Base-by-base conservation (phyloP, 495 filamentous ascomycete genomes). In the Cercophora sp. region DNA sequence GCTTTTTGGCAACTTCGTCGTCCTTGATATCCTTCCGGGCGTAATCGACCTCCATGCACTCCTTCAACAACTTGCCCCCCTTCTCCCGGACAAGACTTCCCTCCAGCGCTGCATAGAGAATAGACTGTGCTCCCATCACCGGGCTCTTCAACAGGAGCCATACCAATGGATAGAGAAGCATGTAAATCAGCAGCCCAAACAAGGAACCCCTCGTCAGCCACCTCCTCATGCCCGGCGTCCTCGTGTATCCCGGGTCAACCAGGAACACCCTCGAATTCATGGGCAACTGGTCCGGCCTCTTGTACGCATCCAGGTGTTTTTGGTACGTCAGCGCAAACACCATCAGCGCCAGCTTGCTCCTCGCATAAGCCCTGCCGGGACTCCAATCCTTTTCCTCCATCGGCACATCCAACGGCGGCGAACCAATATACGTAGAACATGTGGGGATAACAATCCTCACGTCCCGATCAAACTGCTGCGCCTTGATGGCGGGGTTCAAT, bases 381-480 rank as follows among this genome's bases (percentile, higher is more conserved):
- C 71, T 61, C 80, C 80, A 84, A 22, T 70, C 68, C 52, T 74
- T 65, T 54, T 76, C 64, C 18, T 67, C 66, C 44, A 77, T 25
- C 15, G 67, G 62, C 60, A 56, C 47, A 18, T 77, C 73, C 26
- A 92, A 69, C 19, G 83, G 76, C 3, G 79, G 79, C 0, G 85
- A 86, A 0, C 79, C 77, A 55, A 96, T 87, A 65, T 97, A 96
- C 20, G 85, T 81, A 4, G 88, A 82, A 65, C 94, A 99, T 0
- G 88, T 91, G 1, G 87, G 80, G 57, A 97, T 79, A 19, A 99
- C 75, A 29, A 99, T 80, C 23, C 93, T 78, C 15, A 96, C 88
- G 64, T 99, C 93, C 48, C 93, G 82, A 67, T 99, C 91, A 29
- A 92, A 79, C 0, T 92, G 94, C 67, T 99, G 93, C 11, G 85